Evolutionary conservation across 768 basidiomycete species (phyloP).

Genomic region (Tylopilus rubrobrunneus): DNA sequence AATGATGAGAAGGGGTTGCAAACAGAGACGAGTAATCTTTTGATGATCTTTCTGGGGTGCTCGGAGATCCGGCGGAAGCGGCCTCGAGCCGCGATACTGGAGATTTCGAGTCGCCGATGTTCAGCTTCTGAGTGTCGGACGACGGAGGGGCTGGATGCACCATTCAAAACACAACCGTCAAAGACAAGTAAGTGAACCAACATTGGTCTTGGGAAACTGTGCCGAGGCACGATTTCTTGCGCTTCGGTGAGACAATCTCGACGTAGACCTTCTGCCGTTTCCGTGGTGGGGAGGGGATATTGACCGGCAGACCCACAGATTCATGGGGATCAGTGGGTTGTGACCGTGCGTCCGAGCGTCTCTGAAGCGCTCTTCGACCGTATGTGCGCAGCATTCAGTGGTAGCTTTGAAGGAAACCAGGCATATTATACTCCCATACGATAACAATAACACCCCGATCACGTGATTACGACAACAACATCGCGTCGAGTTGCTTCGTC

Average conservation of each 20-base stretch:
- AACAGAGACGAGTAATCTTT: constrained; percentile 42
- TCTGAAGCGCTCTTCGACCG: constrained; percentile 24
- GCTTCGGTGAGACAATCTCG: constrained; percentile 23
- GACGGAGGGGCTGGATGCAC: background rate
- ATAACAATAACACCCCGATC: no score
- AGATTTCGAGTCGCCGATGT: background rate
- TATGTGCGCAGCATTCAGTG: constrained; percentile 35
- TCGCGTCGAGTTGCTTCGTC: no score
- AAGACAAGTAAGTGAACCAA: background rate
- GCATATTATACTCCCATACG: no score
- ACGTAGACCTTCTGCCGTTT: constrained; percentile 33
- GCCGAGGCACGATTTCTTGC: background rate
- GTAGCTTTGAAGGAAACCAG: background rate
- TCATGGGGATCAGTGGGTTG: background rate
- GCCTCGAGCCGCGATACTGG: background rate
- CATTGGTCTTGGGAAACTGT: background rate
- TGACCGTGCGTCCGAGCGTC: constrained; percentile 6
- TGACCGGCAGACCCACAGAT: background rate
- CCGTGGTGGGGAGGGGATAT: constrained; percentile 13
- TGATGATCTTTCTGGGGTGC: constrained; percentile 17
- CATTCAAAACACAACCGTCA: background rate
- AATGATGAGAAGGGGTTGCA: constrained; percentile 8
- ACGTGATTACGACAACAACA: background rate
- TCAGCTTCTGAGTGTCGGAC: background rate
- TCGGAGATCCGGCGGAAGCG: background rate